These are phyloP conservation scores for Bromus sterilis DNA, from an alignment of 176 grass and related monocot genomes.

Conservation along the genomic window DNA sequence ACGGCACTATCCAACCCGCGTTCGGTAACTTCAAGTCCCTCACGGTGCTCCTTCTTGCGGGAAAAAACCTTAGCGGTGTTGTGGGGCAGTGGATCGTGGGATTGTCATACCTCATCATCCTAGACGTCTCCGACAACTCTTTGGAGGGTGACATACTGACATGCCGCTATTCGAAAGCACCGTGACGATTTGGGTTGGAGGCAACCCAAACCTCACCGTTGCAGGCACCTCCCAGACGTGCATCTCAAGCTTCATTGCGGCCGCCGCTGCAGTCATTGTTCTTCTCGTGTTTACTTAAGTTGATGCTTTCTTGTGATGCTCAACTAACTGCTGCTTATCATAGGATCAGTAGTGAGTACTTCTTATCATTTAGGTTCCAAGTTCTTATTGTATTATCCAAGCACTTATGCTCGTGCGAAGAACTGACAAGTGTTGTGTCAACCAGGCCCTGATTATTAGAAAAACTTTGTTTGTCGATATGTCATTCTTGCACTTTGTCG, in stretches of 20 bases:
- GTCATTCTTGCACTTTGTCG: neutral
- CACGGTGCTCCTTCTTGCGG: slow-evolving; percentile 8
- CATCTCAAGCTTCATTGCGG: neutral
- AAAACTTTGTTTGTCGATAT: neutral
- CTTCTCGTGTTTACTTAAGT: neutral
- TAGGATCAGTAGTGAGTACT: no score
- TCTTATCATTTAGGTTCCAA: neutral
- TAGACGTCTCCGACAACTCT: slow-evolving; percentile 44
- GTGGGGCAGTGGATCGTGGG: neutral
- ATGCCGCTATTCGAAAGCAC: slow-evolving; percentile 20
- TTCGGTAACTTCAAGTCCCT: slow-evolving; percentile 20
- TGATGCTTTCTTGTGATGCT: neutral
- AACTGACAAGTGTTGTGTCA: neutral
- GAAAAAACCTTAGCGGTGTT: slow-evolving; percentile 16
- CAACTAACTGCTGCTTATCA: no score
- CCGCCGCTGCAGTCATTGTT: neutral
- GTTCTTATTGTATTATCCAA: neutral
- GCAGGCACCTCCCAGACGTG: neutral
- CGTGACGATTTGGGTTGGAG: slow-evolving; percentile 7
- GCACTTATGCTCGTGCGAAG: neutral
- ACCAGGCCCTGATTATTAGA: neutral
- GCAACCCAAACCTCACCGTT: slow-evolving; percentile 26
- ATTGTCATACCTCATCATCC: slow-evolving; percentile 1
- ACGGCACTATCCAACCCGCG: slow-evolving; percentile 22
- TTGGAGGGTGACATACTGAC: slow-evolving; percentile 26